Evolutionary conservation across 2,329 filamentous ascomycete species (phyloP), one percentile per base, ranked within the genome.

Genomic region (Tolypocladium ovalisporum): DNA sequence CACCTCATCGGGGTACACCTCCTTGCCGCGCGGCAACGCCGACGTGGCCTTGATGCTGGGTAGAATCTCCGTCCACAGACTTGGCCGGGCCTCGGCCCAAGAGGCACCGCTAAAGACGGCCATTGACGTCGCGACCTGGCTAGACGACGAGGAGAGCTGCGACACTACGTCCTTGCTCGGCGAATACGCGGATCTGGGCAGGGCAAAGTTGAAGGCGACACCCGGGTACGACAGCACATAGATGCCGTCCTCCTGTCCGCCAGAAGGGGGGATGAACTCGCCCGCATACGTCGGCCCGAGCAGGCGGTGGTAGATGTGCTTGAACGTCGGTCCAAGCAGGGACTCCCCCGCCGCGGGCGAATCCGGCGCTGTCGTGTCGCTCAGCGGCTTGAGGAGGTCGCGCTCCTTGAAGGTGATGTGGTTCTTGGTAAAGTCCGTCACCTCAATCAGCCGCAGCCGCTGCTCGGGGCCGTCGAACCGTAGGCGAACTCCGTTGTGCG

Each of bases 181-280:
- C 4, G 88, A 89, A 78, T 90, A 97, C 27, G 85, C 83, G 1
- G 87, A 85, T 58, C 82, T 76, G 54, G 86, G 80, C 35, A 97
- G 77, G 0, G 90, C 85, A 63, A 99, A 99, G 40, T 88, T 92
- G 69, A 97, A 97, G 0, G 93, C 90, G 35, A 99, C 85, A 0
- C 94, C 94, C 1, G 93, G 92, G 72, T 97, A 99, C 1, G 93
- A 97, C 37, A 99, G 77, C 37, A 96, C 85, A 68, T 97, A 99
- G 27, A 84, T 88, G 19, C 92, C 92, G 19, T 78, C 76, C 13
- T 79, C 77, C 47, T 77, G 75, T 39, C 78, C 73, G 3, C 76
- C 77, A 1, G 76, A 67, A 1, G 89, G 84, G 10, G 87, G 81
- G 40, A 96, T 80, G 67, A 93, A 99, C 76, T 99, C 94, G 61